These are phyloP conservation scores for Gilbertella persicaria DNA, from an alignment of 371 early-diverging fungal genomes.

Conservation along the genomic window DNA sequence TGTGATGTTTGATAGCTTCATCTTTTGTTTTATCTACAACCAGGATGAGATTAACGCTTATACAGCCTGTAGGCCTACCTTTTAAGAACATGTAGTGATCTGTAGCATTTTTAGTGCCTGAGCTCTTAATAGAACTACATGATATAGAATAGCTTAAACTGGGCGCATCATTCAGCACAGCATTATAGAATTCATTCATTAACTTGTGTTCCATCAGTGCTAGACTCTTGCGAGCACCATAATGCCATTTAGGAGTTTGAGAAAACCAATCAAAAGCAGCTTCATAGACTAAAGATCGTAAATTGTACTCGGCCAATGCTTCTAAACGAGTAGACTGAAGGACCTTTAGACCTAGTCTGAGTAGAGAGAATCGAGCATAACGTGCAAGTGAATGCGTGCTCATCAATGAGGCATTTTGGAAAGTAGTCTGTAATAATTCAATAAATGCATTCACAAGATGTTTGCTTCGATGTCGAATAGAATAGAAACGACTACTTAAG, in stretches of 20 bases:
- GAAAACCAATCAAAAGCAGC: slow-evolving; percentile 80
- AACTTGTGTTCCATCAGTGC: slow-evolving; percentile 69
- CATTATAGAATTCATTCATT: slow-evolving; percentile 67
- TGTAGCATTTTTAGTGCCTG: slow-evolving; percentile 35
- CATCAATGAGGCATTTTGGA: slow-evolving; percentile 60
- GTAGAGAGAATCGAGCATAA: slow-evolving; percentile 77
- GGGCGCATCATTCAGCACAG: slow-evolving; percentile 68
- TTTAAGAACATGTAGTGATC: slow-evolving; percentile 49
- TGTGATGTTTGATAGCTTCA: slow-evolving; percentile 26
- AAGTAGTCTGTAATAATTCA: slow-evolving; percentile 76
- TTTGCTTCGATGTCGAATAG: slow-evolving; percentile 73
- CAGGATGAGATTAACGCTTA: slow-evolving; percentile 7
- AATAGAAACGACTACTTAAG: slow-evolving; percentile 81
- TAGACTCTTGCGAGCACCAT: slow-evolving; percentile 71
- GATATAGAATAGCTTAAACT: slow-evolving; percentile 53
- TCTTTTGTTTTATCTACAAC: slow-evolving; percentile 40
- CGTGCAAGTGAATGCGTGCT: slow-evolving; percentile 77
- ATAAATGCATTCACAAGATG: slow-evolving; percentile 75
- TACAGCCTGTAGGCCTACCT: slow-evolving; percentile 15
- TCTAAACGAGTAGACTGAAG: slow-evolving; percentile 71
- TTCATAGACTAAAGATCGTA: slow-evolving; percentile 64
- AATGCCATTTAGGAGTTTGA: slow-evolving; percentile 67
- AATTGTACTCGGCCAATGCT: slow-evolving; percentile 63
- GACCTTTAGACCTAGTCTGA: slow-evolving; percentile 77
- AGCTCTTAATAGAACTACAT: slow-evolving; percentile 38